Evolutionary conservation across 228 moss, liverwort and hornwort species (phyloP).

Genomic region (Sphagnum fallax): DNA sequence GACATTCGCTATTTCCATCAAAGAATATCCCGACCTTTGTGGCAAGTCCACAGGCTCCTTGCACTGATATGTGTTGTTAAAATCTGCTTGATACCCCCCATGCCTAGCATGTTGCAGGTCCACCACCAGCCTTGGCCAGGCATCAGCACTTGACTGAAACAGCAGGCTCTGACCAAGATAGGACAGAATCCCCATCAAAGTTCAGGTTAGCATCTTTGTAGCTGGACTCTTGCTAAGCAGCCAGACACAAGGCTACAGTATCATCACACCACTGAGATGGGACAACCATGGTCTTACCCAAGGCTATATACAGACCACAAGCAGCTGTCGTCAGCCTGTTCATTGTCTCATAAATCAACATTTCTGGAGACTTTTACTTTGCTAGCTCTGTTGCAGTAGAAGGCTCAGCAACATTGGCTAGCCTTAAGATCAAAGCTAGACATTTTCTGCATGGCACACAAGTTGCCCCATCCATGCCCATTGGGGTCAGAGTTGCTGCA

Average conservation of each 20-base stretch:
- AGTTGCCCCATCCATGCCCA: slow-evolving; percentile 82
- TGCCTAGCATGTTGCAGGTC: slow-evolving; percentile 81
- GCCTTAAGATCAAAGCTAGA: slow-evolving; percentile 64
- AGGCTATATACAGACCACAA: slow-evolving; percentile 74
- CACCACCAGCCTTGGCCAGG: slow-evolving; percentile 83
- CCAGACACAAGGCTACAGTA: slow-evolving; percentile 50
- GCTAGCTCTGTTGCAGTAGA: slow-evolving; percentile 55
- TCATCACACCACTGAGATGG: slow-evolving; percentile 95
- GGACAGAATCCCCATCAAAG: slow-evolving; percentile 55
- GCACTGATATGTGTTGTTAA: slow-evolving; percentile 62
- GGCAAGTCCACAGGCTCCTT: slow-evolving; percentile 86
- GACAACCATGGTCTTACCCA: slow-evolving; percentile 91
- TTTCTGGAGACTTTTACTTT: slow-evolving; percentile 81
- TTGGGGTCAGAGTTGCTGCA: slow-evolving; percentile 77
- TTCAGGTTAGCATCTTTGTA: slow-evolving; percentile 77
- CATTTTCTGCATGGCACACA: slow-evolving; percentile 66
- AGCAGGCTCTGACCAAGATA: slow-evolving; percentile 23
- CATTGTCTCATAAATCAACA: slow-evolving; percentile 84
- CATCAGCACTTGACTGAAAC: slow-evolving; percentile 90
- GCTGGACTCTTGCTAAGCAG: slow-evolving; percentile 62
- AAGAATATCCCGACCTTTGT: slow-evolving; percentile 61
- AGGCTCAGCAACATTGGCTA: slow-evolving; percentile 47
- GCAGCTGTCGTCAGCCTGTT: slow-evolving; percentile 60
- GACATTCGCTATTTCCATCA: slow-evolving; percentile 87
- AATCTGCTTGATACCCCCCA: slow-evolving; percentile 78